A percentile compares a stretch with the other conserved stretches of the same genome.
Conservation (phyloP, 805 yeast genomes). For the Candida patagonica region DNA sequence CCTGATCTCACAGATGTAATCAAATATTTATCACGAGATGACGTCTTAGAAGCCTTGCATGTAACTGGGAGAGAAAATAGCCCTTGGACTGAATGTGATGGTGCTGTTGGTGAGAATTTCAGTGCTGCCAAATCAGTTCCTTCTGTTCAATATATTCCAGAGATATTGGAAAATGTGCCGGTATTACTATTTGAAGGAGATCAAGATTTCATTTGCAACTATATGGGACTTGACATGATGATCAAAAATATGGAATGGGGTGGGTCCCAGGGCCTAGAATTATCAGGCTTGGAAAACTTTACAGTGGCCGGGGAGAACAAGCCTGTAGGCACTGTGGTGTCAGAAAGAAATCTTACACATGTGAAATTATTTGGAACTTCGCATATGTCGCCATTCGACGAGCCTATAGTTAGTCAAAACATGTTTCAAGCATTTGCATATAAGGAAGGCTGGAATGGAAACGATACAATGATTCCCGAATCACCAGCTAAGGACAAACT, state of each 20-base stretch:
- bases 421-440: slow-evolving; percentile 43
- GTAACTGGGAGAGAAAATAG: slow-evolving; percentile 28
- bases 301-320: slow-evolving; percentile 29
- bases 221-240: slow-evolving; percentile 60
- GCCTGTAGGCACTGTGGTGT: slow-evolving; percentile 38
- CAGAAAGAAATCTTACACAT: slow-evolving; percentile 66
- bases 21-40: slow-evolving; percentile 38
- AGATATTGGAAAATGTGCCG: slow-evolving; percentile 45
- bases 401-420: slow-evolving; percentile 60
- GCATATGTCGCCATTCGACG: slow-evolving; percentile 91
- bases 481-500: slow-evolving; percentile 15
- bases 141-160: slow-evolving; percentile 59
- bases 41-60: slow-evolving; percentile 45
- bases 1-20: slow-evolving; percentile 41
- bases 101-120: slow-evolving; percentile 44
- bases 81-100: slow-evolving; percentile 75
- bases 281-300: slow-evolving; percentile 33
- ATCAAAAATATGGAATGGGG: slow-evolving; percentile 59
- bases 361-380: slow-evolving; percentile 67
- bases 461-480: slow-evolving; percentile 7
- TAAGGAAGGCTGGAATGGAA: slow-evolving; percentile 15
- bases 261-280: slow-evolving; percentile 32
- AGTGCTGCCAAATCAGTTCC: slow-evolving; percentile 47
- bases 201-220: slow-evolving; percentile 82
- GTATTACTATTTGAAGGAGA: slow-evolving; percentile 79